Evolutionary conservation across 2,329 filamentous ascomycete genomes (phyloP).

Genomic region (Aspergillus glaucus): DNA sequence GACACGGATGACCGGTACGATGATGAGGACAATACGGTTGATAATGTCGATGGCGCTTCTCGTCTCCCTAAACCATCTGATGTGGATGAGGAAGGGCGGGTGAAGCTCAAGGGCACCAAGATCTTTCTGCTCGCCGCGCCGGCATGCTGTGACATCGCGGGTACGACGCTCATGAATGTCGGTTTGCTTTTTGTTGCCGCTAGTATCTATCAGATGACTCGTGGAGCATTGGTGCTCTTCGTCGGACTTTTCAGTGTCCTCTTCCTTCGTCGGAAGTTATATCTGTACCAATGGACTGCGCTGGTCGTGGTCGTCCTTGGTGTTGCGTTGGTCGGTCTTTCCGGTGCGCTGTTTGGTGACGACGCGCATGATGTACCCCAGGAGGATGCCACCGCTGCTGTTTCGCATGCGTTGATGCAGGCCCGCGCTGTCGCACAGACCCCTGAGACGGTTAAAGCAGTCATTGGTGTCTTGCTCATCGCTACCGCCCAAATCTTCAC

Average conservation of each 20-base stretch:
- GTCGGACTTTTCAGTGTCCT: conserved; percentile 92
- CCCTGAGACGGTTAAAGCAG: conserved; percentile 58
- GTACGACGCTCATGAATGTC: conserved; percentile 95
- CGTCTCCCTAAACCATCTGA: conserved; percentile 48
- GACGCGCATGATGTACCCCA: conserved; percentile 34
- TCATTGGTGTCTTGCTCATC: conserved; percentile 83
- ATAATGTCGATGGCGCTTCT: conserved; percentile 38
- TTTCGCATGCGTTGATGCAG: conserved; percentile 39
- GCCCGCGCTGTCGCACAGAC: conserved; percentile 38
- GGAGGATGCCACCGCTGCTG: conserved; percentile 18
- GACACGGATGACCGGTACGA: conserved; percentile 43
- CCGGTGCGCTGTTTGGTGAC: conserved; percentile 72
- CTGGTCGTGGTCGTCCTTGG: conserved; percentile 80
- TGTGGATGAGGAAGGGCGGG: conserved; percentile 49
- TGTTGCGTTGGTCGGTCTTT: conserved; percentile 82
- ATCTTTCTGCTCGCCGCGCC: conserved; percentile 74
- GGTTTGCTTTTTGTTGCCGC: conserved; percentile 89
- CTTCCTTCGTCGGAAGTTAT: conserved; percentile 73
- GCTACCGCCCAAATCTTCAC: conserved; percentile 95
- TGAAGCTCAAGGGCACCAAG: conserved; percentile 61
- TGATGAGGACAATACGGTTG: conserved; percentile 39
- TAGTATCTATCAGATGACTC: conserved; percentile 98
- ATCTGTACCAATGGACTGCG: conserved; percentile 87
- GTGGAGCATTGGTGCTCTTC: conserved; percentile 89
- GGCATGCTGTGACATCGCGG: conserved; percentile 87